phyloP scores from a whole-genome alignment of 2,329 filamentous ascomycete genomes.

The Myriosclerotinia curreyana region DNA sequence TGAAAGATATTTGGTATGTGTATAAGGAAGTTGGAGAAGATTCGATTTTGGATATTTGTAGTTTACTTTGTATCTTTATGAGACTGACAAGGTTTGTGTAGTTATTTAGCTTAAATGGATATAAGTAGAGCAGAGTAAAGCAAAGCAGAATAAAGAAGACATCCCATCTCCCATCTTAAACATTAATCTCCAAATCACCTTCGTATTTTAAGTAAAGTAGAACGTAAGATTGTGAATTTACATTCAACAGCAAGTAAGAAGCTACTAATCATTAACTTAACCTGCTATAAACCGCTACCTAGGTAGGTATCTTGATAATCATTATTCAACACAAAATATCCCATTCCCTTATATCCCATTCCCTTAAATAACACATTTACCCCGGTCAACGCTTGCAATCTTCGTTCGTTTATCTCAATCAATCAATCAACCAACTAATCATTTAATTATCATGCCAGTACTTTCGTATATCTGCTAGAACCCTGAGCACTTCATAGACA shows the following conservation, averaged over 20 bases:
- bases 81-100: too few species aligned
- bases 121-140: too few species aligned
- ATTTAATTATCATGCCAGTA: not conserved
- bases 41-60: too few species aligned
- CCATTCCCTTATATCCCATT: too few species aligned
- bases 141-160: too few species aligned
- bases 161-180: too few species aligned
- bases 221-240: not conserved
- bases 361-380: not conserved
- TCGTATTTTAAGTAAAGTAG: not conserved
- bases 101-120: too few species aligned
- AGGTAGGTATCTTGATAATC: conserved; percentile 1
- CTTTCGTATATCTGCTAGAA: not conserved
- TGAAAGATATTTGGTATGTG: too few species aligned
- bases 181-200: not conserved
- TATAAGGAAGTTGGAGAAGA: too few species aligned
- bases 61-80: too few species aligned
- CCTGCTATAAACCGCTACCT: not conserved
- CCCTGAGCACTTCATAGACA: conserved; percentile 6
- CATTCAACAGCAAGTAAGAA: not conserved
- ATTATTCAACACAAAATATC: not conserved
- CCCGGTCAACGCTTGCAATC: not conserved
- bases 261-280: not conserved
- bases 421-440: not conserved
- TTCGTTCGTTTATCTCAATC: not conserved